Evolutionary conservation across 2,329 filamentous ascomycete species (phyloP), one percentile per base, ranked within the genome.

Genomic region (Karstenula rhodostoma): DNA sequence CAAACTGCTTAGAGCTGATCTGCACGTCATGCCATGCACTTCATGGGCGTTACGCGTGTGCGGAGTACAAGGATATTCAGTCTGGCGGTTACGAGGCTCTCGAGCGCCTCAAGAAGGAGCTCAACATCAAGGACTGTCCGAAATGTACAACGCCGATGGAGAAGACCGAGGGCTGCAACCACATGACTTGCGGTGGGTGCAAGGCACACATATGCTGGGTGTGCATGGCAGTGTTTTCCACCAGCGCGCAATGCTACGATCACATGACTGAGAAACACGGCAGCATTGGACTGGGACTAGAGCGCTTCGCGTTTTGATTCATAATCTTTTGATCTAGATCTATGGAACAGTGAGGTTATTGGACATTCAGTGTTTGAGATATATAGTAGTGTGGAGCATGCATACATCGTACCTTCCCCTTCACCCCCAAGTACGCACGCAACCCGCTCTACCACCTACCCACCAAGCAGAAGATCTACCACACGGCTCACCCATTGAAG

Each of bases 191-290:
- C 59, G 43, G 29, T 0, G 65, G 61, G 0, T 85, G 83, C 58
- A 61, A 69, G 2, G 64, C 73, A 1, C 80, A 84, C 58, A 81
- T 84, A 32, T 85, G 83, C 60, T 85, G 82, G 82, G 71, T 78
- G 3, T 85, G 83, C 59, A 61, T 83, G 68, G 58, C 56, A 13
- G 66, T 65, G 0, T 84, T 84, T 60, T 19, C 65, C 3, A 53
- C 33, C 10, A 43, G 53, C 47, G 50, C 29, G 1, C 48, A 27
- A 13, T 64, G 61, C 46, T 67, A 67, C 59, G 56, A 44, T 7
- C 65, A 66, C 53, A 62, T 67, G 61, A 33, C 3, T 6, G n/a
- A 33, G 8, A 23, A 29, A 25, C 47, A 49, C 19, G 47, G 47
- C 27, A 15, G 47, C 19, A 49, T 49, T 12, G 47, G 47, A 19